Percentiles rank a stretch among this genome's conserved stretches.
Conservation (phyloP, 176 grass and related monocot species). For the Thalia dealbata region DNA sequence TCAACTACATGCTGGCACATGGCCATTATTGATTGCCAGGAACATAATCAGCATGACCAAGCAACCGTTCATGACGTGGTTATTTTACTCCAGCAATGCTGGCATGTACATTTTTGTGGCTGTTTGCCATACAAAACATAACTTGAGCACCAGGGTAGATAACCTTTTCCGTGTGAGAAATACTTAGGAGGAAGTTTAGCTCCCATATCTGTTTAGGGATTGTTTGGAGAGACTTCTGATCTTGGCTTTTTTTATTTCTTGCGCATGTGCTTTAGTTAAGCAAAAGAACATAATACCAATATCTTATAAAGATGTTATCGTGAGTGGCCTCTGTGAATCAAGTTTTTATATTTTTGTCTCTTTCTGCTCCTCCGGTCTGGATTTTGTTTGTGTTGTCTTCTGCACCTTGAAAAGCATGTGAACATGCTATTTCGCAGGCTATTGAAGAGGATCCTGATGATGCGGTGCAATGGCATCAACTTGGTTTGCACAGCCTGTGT, state of each 20-base stretch:
- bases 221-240: too few relatives aligned
- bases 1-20: not conserved
- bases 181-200: too few relatives aligned
- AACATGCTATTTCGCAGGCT: conserved; percentile 41
- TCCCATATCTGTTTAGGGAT: too few relatives aligned
- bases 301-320: not conserved
- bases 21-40: not conserved
- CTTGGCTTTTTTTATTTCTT: too few relatives aligned
- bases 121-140: not conserved
- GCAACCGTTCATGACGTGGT: not conserved
- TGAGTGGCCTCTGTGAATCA: not conserved
- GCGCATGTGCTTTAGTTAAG: not conserved
- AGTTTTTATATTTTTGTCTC: not conserved
- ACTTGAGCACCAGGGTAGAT: too few relatives aligned
- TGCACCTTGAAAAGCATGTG: conserved; percentile 9
- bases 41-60: not conserved
- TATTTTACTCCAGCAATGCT: not conserved
- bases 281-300: too few relatives aligned
- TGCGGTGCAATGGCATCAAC: conserved; percentile 96
- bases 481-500: conserved; percentile 86
- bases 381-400: conserved; percentile 1
- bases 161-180: too few relatives aligned
- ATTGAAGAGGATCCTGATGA: conserved; percentile 94
- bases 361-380: not conserved
- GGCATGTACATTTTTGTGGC: not conserved